These are phyloP conservation scores for Eucalyptus urophylla DNA, from an alignment of 345 rosid species.

Conservation along the genomic window DNA sequence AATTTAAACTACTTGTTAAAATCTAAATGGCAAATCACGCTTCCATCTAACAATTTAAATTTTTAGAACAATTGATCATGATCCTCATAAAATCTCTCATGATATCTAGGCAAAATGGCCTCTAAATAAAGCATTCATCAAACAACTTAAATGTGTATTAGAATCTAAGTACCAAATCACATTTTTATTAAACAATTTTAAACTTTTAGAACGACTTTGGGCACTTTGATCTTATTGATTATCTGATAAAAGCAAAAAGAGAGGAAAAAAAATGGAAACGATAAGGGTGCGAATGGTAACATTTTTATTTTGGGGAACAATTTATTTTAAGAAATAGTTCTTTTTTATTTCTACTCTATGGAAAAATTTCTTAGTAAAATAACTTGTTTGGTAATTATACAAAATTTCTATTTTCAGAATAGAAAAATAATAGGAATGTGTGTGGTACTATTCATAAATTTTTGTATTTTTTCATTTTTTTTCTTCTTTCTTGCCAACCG, in stretches of 20 bases:
- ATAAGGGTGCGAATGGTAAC: no score
- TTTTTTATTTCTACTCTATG: no score
- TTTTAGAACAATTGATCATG: no score
- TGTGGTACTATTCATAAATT: accelerated
- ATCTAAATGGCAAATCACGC: not conserved
- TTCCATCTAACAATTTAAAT: no score
- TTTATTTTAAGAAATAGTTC: no score
- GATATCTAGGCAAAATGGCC: not conserved
- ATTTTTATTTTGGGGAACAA: no score
- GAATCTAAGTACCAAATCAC: no score
- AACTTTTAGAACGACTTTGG: not conserved
- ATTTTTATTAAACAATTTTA: no score
- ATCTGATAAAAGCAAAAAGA: not conserved
- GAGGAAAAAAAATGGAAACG: not conserved
- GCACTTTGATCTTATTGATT: not conserved
- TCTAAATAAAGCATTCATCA: not conserved
- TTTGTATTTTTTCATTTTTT: no score
- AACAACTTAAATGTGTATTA: not conserved
- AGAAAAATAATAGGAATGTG: no score
- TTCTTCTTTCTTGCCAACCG: accelerated
- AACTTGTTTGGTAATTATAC: accelerated
- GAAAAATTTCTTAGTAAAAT: no score
- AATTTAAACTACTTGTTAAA: not conserved
- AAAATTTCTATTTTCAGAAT: accelerated
- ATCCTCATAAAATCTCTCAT: not conserved